Evolutionary conservation across 2,329 filamentous ascomycete species (phyloP), one percentile per base, ranked within the genome.

Genomic region (Clonostachys solani): DNA sequence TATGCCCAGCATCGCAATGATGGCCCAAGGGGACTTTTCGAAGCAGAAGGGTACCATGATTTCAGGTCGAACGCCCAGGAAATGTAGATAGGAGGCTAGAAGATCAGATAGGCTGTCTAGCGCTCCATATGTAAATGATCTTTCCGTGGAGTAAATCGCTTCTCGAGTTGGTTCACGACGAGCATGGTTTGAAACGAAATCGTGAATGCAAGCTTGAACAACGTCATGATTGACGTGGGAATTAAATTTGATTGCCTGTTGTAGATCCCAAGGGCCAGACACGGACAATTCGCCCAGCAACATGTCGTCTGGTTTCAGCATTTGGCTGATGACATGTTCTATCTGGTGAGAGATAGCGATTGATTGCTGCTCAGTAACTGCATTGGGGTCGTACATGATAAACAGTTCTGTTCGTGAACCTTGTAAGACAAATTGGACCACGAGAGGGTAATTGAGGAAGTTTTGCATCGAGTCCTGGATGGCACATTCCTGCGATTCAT

Each of bases 1-100:
- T 7, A 61, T 50, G 1, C 53, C 60, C 1, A 63, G 42, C 46
- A 63, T 59, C 12, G 55, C 52, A 3, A 62, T 53, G 5, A 60
- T 47, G 5, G 56, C 54, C 54, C 52, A 57, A 2, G 46, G 42
- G 1, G 52, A 56, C 42, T 63, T 63, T n/a, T 59, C 57, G 12
- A 61, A 58, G 38, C 56, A 61, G 0, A 63, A 37, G 4, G 56
- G 46, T 8, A 47, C 46, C 40, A 36, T 35, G 50, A 1, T 59
- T 47, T 46, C 62, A 3, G 54, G 55, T 4, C 48, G 36, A 12
- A 69, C 55, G 10, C 62, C 61, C 5, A 29, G 40, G 18, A 10
- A 40, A 40, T 15, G 15, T 3, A n/a, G n/a, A 23, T 23, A 12
- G 5, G 15, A 42, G 1, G 41, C 29, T n/a, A 42, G 29, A 15